phyloP scores from a whole-genome alignment of 23 red algal species.

The Porphyridium purpureum region DNA sequence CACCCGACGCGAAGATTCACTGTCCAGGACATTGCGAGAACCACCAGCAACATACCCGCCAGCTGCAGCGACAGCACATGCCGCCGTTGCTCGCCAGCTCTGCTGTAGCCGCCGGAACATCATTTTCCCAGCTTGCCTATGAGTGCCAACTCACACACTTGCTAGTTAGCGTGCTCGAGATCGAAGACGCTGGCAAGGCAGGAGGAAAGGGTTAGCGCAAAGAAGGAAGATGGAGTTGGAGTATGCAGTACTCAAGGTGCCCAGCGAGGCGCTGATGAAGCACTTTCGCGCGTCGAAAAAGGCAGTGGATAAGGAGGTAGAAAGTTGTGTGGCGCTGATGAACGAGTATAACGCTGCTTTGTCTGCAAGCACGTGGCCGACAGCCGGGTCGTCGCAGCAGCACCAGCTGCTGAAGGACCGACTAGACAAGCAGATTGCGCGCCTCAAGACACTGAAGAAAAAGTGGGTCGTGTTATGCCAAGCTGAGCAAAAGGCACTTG shows the following conservation, averaged over 20 bases:
- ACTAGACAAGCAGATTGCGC: too few species aligned
- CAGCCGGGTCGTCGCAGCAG: background rate
- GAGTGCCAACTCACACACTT: too few species aligned
- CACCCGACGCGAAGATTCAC: too few species aligned
- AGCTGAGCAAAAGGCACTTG: background rate
- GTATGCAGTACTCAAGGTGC: conserved; percentile 63
- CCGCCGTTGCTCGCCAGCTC: too few species aligned
- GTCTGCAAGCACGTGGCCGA: background rate
- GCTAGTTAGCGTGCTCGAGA: too few species aligned
- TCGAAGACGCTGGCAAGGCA: background rate
- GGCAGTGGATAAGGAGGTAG: conserved; percentile 43
- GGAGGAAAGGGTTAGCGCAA: background rate
- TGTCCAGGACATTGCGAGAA: too few species aligned
- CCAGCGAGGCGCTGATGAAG: conserved; percentile 37
- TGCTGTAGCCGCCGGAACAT: too few species aligned
- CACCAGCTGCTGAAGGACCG: background rate
- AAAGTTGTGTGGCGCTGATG: conserved; percentile 9
- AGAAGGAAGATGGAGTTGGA: conserved; percentile 36
- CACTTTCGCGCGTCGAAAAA: conserved; percentile 50
- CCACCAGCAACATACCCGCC: too few species aligned
- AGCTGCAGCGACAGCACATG: too few species aligned
- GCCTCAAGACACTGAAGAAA: too few species aligned
- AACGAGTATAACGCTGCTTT: background rate
- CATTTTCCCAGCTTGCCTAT: too few species aligned
- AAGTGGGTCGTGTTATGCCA: background rate